Evolutionary conservation across 257 asterid genomes (phyloP).

Genomic region (Lantana camara): DNA sequence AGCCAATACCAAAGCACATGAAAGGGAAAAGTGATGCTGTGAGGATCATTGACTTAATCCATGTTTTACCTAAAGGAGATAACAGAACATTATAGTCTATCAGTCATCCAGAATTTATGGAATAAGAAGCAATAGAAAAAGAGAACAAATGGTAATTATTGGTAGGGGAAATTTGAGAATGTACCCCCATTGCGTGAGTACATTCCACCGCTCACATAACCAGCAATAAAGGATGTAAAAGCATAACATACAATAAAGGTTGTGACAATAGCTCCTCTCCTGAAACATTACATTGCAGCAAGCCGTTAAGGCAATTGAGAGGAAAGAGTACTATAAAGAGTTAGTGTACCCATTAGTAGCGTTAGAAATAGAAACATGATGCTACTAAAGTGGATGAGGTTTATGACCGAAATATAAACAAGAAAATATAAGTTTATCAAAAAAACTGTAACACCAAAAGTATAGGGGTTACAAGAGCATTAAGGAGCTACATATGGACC

Average conservation of each 20-base stretch:
- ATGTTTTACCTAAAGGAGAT: constrained; percentile 63
- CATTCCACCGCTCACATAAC: constrained; percentile 88
- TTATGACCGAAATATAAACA: background rate
- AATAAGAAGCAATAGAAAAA: constrained; percentile 14
- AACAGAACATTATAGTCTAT: constrained; percentile 20
- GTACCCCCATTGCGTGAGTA: constrained; percentile 84
- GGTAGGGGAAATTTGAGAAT: constrained; percentile 22
- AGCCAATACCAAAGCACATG: constrained; percentile 76
- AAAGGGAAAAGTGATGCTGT: constrained; percentile 87
- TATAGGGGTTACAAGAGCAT: background rate
- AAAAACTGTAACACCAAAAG: background rate
- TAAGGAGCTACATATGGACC: background rate
- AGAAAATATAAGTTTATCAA: background rate
- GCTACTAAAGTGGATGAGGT: too few species aligned
- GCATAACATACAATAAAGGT: constrained; percentile 81
- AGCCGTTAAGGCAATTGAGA: constrained; percentile 27
- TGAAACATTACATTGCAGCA: constrained; percentile 36
- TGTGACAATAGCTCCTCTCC: constrained; percentile 94
- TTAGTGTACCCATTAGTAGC: background rate
- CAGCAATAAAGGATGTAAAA: constrained; percentile 85
- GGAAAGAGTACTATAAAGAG: background rate
- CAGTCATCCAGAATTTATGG: background rate
- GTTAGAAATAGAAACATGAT: background rate
- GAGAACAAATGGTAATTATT: background rate
- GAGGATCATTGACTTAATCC: constrained; percentile 83